Evolutionary conservation across 164 flowering plant species (phyloP).

Genomic region (Litsea cubeba): DNA sequence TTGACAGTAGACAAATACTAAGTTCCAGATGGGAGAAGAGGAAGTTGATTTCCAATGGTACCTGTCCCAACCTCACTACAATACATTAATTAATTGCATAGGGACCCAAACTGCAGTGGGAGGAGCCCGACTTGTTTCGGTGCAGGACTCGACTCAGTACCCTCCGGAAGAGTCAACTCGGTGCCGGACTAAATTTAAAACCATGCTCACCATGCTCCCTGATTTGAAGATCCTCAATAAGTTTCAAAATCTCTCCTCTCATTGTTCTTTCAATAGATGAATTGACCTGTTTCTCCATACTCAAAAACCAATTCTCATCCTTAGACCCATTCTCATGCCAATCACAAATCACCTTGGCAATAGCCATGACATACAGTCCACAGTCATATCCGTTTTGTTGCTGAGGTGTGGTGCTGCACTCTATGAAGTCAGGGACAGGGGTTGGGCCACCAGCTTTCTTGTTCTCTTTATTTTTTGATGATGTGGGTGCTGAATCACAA

Average conservation of each 20-base stretch:
- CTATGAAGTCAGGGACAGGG: constrained; percentile 17
- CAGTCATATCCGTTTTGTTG: constrained; percentile 74
- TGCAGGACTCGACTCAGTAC: too few relatives aligned
- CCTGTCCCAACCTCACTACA: too few relatives aligned
- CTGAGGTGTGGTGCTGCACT: constrained; percentile 43
- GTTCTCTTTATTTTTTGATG: too few relatives aligned
- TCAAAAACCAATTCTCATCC: constrained; percentile 39
- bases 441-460: too few relatives aligned
- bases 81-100: too few relatives aligned
- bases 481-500: constrained; percentile 15
- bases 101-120: too few relatives aligned
- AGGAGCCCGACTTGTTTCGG: too few relatives aligned
- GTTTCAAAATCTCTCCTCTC: constrained; percentile 39
- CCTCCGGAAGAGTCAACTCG: too few relatives aligned
- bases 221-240: constrained; percentile 30
- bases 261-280: constrained; percentile 32
- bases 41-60: too few relatives aligned
- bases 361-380: constrained; percentile 59
- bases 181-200: too few relatives aligned
- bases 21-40: too few relatives aligned
- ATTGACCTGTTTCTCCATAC: constrained; percentile 33
- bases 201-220: not conserved
- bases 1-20: too few relatives aligned
- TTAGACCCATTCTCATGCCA: constrained; percentile 30
- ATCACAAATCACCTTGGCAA: constrained; percentile 44